A percentile compares a stretch with the other conserved stretches of the same genome.
phyloP scores from a whole-genome alignment of 768 basidiomycete species.

The Lentinula boryana region DNA sequence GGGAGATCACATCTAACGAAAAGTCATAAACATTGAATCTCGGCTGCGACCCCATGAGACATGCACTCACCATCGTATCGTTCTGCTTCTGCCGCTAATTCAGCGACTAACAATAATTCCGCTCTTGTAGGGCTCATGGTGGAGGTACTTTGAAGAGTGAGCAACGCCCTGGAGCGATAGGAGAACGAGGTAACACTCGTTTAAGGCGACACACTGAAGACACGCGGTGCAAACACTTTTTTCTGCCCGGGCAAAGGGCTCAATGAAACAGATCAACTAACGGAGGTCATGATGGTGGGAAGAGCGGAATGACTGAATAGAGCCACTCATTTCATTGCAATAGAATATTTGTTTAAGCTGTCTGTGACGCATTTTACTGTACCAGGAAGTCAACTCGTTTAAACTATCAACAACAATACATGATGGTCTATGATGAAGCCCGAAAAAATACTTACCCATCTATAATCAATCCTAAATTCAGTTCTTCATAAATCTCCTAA shows the following conservation, averaged over 20 bases:
- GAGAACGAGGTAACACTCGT: not conserved
- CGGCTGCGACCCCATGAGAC: not conserved
- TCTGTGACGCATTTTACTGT: too few species aligned
- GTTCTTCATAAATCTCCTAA: constrained; percentile 35
- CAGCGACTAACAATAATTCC: constrained; percentile 59
- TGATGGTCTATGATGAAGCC: too few species aligned
- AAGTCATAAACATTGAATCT: constrained; percentile 1
- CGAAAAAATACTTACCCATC: not conserved
- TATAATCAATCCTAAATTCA: not conserved
- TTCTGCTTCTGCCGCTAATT: constrained; percentile 83
- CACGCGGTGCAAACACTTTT: not conserved
- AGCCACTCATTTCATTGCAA: not conserved
- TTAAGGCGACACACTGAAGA: not conserved
- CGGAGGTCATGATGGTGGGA: constrained; percentile 1
- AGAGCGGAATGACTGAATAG: not conserved
- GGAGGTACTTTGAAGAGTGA: not conserved
- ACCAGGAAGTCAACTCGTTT: too few species aligned
- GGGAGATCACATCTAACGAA: constrained; percentile 61
- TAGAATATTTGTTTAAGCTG: too few species aligned
- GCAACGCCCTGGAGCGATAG: not conserved
- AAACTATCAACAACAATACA: too few species aligned
- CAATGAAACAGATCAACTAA: not conserved
- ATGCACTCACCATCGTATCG: constrained; percentile 69
- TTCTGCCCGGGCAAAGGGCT: constrained; percentile 3
- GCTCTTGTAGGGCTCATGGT: constrained; percentile 15